Evolutionary conservation across 169 alveolate genomes (phyloP), one percentile per base, ranked within the genome.

Genomic region (Plasmodium relictum): DNA sequence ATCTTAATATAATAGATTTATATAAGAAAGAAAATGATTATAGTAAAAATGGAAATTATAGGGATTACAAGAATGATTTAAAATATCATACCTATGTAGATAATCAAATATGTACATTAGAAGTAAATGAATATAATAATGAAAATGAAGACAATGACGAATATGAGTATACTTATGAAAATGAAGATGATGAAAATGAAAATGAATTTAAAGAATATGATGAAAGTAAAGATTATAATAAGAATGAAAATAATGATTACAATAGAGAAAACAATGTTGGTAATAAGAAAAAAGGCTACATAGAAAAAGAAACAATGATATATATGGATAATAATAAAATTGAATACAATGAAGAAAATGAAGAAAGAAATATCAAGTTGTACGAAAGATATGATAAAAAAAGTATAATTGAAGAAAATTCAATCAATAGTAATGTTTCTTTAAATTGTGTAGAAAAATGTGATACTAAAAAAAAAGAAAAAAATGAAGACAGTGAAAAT

Each of bases 311-410:
- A 24, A 54, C 14, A 8, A 54, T 54, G 63, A 16, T 12, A n/a
- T 54, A 14, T 54, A 54, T 12, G 16, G 20, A 54, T 54, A 52
- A 26, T 18, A 39, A 26, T 16, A 18, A 54, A 72, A 7, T 39
- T 24, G 69, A 66, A 10, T 8, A 52, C 26, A 52, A 10, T 4
- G 69, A 80, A 14, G 56, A 68, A 65, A 58, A 85, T 59, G 42
- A 54, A 14, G 31, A 69, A 85, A 54, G 54, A 20, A 50, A 44
- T 3, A 37, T 31, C 26, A 12, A 70, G 22, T 24, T 76, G 31
- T 63, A 62, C 45, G 76, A 76, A 16, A 74, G 70, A 18, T 76
- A 76, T 41, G 76, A 76, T 69, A 76, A 76, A 69, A 72, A 76
- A 62, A 62, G 45, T 26, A 6, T 45, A 16, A 72, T 26, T 20